A percentile compares a stretch with the other conserved stretches of the same genome.
Evolutionary conservation across 2,329 filamentous ascomycete genomes (phyloP).

Genomic region (Xylariaceae sp.): DNA sequence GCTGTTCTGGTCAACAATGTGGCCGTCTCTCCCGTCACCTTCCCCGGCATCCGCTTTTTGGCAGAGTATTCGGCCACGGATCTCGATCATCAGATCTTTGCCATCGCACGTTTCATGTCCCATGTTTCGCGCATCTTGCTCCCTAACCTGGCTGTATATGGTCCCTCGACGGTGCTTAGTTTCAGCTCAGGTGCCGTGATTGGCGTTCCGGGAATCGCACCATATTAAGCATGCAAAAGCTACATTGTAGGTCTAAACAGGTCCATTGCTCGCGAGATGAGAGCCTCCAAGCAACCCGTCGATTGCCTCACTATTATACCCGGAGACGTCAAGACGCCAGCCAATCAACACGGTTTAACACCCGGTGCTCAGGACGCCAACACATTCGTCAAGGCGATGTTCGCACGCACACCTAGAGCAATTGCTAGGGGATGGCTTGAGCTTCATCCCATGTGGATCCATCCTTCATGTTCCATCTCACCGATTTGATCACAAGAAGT

Average conservation of each 20-base stretch:
- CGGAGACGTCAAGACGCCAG: constrained; percentile 28
- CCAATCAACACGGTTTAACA: constrained; percentile 8
- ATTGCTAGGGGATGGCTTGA: constrained; percentile 14
- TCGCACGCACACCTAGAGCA: constrained; percentile 13
- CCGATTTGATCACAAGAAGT: constrained; percentile 9
- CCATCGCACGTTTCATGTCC: constrained; percentile 35
- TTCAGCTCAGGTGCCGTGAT: constrained; percentile 24
- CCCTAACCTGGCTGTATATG: constrained; percentile 20
- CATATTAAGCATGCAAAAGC: constrained; percentile 32
- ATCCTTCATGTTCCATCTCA: constrained; percentile 11
- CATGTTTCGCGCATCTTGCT: constrained; percentile 31
- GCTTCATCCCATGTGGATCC: constrained; percentile 15
- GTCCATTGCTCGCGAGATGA: constrained; percentile 28
- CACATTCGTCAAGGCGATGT: constrained; percentile 14
- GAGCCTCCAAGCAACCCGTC: constrained; percentile 21
- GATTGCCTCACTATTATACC: constrained; percentile 29
- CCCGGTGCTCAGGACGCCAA: constrained; percentile 13
- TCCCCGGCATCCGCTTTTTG: constrained; percentile 26
- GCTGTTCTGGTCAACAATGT: constrained; percentile 29
- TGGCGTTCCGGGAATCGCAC: constrained; percentile 28
- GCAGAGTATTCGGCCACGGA: constrained; percentile 27
- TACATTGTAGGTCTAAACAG: constrained; percentile 29
- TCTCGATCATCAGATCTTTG: constrained; percentile 29
- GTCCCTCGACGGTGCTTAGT: constrained; percentile 29
- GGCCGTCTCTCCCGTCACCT: constrained; percentile 26